Evolutionary conservation across 805 yeast species (phyloP), one percentile per base, ranked within the genome.

Genomic region (Yarrowia hollandica): DNA sequence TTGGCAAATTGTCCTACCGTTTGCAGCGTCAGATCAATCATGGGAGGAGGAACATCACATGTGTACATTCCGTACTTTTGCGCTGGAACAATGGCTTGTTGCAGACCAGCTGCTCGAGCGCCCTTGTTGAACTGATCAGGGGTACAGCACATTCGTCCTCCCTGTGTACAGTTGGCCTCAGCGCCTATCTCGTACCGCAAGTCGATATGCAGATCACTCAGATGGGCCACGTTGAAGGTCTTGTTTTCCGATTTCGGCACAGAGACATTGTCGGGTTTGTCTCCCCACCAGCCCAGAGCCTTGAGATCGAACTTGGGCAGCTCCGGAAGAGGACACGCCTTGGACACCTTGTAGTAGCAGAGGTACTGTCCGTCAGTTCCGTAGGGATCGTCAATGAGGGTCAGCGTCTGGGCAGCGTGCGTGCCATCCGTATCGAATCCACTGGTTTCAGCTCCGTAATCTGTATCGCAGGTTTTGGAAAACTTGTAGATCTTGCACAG

Each of bases 161-260:
- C 77, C 60, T 75, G 75, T 63, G 77, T 73, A 58, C 72, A 73
- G 39, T 74, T 71, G 59, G 70, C 79, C 61, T 71, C 79, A 66
- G 70, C 82, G 66, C 74, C 79, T 60, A 69, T 79, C 62, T 71
- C 76, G 70, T 70, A 77, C 60, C 69, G 79, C 60, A 79, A 68
- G 66, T 84, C 81, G 48, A 83, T 70, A 69, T 85, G 90, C 69
- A 84, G 80, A 67, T 85, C 90, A 18, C 85, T 78, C 23, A 85
- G 65, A 64, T 85, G 91, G 61, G 85, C 73, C 5, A 83, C 89
- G 62, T 83, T 81, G 69, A 84, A 81, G 2, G 76, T 73, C 60
- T 77, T 73, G 60, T 66, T 67, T 11, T 60, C 52, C 4, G 41
- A 54, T 21, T 37, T 28, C 9, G 66, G 64, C 22, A 44, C 19